Percentiles rank a stretch among this genome's conserved stretches.
Evolutionary conservation across 169 alveolate genomes (phyloP).

Genomic region (Plasmodium gaboni): DNA sequence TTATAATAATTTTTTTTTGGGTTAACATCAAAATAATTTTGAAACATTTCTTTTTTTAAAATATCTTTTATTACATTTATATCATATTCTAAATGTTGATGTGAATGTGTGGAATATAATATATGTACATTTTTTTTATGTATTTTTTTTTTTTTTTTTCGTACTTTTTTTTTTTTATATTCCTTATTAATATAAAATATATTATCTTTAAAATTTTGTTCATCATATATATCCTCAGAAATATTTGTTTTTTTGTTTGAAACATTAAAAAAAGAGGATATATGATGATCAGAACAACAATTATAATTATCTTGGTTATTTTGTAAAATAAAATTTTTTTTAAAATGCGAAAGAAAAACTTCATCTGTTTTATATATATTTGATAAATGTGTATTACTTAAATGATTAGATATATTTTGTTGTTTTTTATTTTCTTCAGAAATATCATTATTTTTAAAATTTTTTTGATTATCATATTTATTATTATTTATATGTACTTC

Average conservation of each 20-base stretch:
- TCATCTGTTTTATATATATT: conserved; percentile 12
- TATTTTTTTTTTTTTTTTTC: conserved; percentile 10
- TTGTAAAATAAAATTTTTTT: conserved; percentile 63
- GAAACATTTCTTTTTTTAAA: not conserved
- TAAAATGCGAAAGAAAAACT: conserved; percentile 54
- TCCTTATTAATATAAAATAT: too few species aligned
- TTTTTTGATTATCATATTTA: not conserved
- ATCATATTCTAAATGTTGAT: conserved; percentile 37
- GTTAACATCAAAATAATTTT: not conserved
- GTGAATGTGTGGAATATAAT: conserved; percentile 48
- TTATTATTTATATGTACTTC: conserved; percentile 2
- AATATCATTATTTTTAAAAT: not conserved
- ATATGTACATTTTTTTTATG: conserved; percentile 64
- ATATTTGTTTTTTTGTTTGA: too few species aligned
- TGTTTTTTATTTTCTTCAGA: conserved; percentile 64
- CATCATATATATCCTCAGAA: too few species aligned
- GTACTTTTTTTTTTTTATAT: too few species aligned
- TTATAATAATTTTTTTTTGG: not conserved
- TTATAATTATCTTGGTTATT: conserved; percentile 29
- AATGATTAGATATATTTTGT: not conserved
- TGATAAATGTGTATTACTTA: conserved; percentile 33
- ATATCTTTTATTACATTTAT: conserved; percentile 7
- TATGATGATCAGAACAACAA: conserved; percentile 8
- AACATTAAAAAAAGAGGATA: not conserved
- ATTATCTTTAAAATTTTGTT: too few species aligned